Percentiles rank a stretch among this genome's conserved stretches.
phyloP scores from a whole-genome alignment of 139 green algal species.

The Tetraselmis chui region DNA sequence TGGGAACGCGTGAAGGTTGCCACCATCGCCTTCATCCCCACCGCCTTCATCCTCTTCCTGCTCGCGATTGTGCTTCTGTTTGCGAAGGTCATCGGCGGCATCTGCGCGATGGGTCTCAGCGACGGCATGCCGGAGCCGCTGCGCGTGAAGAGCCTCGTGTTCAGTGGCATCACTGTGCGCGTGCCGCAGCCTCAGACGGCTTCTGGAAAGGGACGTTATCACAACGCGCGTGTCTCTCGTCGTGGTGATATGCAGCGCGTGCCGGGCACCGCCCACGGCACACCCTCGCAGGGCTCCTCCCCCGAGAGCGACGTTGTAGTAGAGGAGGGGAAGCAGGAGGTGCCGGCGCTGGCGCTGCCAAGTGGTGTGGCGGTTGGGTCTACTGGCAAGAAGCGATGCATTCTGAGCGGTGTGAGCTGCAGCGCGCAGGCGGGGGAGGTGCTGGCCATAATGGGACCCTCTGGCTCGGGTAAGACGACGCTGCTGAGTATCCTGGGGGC shows the following conservation, averaged over 20 bases:
- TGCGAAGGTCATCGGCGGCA: background rate
- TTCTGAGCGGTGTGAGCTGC: slow-evolving; percentile 12
- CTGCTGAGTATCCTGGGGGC: slow-evolving; percentile 53
- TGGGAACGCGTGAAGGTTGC: background rate
- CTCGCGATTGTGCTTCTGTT: background rate
- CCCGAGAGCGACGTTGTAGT: too few relatives aligned
- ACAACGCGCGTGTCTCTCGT: background rate
- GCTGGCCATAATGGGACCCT: slow-evolving; percentile 31
- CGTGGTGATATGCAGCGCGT: background rate
- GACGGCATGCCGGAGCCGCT: background rate
- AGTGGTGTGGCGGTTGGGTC: too few relatives aligned
- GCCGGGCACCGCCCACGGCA: background rate
- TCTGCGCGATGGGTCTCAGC: background rate
- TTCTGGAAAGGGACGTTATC: too few relatives aligned
- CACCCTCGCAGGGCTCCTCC: background rate
- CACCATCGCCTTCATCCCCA: background rate
- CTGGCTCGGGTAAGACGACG: slow-evolving; percentile 69
- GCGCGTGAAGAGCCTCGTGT: background rate
- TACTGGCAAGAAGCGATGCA: background rate
- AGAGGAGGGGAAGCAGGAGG: background rate
- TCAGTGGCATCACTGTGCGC: background rate
- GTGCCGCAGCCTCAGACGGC: background rate
- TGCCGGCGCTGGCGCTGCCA: background rate
- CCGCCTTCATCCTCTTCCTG: background rate
- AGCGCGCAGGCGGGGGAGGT: slow-evolving; percentile 18